Evolutionary conservation across 2,329 filamentous ascomycete species (phyloP), one percentile per base, ranked within the genome.

Genomic region (Helotiales sp.): DNA sequence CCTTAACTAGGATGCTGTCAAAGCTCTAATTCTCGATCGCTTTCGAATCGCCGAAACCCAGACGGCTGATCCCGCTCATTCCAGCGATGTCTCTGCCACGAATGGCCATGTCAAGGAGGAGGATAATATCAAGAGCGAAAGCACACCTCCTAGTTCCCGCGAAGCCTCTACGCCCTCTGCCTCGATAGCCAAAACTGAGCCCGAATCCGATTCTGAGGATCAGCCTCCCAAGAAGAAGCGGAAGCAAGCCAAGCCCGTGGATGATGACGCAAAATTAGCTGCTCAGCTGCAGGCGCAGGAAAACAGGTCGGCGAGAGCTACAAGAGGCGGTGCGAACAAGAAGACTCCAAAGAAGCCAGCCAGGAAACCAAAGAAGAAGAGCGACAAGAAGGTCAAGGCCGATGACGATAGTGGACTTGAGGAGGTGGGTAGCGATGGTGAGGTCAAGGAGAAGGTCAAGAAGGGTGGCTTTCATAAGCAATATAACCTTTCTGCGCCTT

Each of bases 401-500:
- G 87, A 88, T 54, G 91, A 96, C 67, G 91, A 96, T 66, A 93
- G 89, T 67, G 91, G 93, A 50, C 74, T 89, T 8, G 85, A 85
- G 15, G 83, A 85, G 10, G 83, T 80, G 4, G 86, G 82, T 46
- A 86, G 76, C 31, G 85, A 73, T 76, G 83, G 56, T 76, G 81
- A 61, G 75, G 73, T 67, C 2, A 68, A 90, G 77, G 82, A 85
- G 68, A 80, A 84, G 19, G 85, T 84, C 62, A 86, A 89, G 65
- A 96, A 93, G 69, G 90, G 93, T 33, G 95, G 93, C 2, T 99
- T 99, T 70, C 92, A 97, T 70, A 93, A 93, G 76, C 88, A 88
- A 1, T 90, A 93, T 73, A 84, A 84, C 58, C 82, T 95, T 48
- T 92, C 89, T 65, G 78, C 80, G 52, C 82, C 87, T 12, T 80